phyloP scores from a whole-genome alignment of 2,329 filamentous ascomycete genomes.

The Trichoderma sp. region DNA sequence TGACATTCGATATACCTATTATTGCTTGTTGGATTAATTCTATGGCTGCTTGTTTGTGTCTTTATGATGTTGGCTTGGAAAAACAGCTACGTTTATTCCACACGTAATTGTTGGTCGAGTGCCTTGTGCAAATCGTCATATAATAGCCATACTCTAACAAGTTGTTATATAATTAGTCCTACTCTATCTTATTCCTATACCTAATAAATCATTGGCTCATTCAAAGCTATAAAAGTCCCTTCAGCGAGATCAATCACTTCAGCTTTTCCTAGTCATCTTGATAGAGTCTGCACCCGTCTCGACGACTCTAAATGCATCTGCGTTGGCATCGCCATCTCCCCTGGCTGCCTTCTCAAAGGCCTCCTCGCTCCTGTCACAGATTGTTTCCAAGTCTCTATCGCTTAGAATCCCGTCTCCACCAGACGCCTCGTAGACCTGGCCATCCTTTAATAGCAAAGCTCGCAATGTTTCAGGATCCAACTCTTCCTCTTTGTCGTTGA shows the following conservation, averaged over 20 bases:
- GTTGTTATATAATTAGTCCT: not conserved
- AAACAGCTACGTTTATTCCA: not conserved
- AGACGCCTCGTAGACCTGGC: conserved; percentile 61
- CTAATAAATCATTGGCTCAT: not conserved
- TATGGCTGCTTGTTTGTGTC: not conserved
- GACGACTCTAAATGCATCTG: conserved; percentile 73
- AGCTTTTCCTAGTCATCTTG: conserved; percentile 38
- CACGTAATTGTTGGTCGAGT: too few species aligned
- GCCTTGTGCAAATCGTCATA: not conserved
- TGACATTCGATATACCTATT: not conserved
- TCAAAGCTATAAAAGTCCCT: not conserved
- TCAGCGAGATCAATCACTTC: not conserved
- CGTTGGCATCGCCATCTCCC: conserved; percentile 71
- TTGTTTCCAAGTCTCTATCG: conserved; percentile 71
- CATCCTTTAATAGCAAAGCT: conserved; percentile 69
- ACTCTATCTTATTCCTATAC: not conserved
- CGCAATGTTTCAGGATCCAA: conserved; percentile 63
- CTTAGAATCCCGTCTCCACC: conserved; percentile 69
- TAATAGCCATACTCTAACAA: not conserved
- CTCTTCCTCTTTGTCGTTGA: conserved; percentile 52
- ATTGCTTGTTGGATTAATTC: not conserved
- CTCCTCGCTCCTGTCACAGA: conserved; percentile 73
- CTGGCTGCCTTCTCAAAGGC: conserved; percentile 73
- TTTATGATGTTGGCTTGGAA: not conserved
- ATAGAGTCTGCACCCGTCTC: conserved; percentile 68